Base-by-base conservation (phyloP, 2,329 filamentous ascomycete species). In the Ophiosphaerella korrae region DNA sequence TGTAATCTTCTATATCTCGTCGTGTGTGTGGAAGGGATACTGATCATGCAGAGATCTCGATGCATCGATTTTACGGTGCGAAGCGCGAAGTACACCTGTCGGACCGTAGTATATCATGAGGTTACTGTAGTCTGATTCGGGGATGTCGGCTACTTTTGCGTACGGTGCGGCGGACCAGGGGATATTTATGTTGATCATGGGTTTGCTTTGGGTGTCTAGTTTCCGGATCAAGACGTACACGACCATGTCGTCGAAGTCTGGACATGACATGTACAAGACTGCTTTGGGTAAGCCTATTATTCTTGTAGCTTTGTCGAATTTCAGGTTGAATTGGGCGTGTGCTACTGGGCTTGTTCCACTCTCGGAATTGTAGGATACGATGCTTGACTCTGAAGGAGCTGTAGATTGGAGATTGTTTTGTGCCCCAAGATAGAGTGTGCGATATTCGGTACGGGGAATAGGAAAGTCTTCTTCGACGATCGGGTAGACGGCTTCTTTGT, bases 221-320 rank as follows among this genome's bases (percentile, higher is more conserved):
- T 64, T 64, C 40, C 59, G 51, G 33, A 64, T 45, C 8, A 59
- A 34, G 7, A 64, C 50, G 34, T 49, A 47, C 3, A 62, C 57
- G 21, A 55, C 73, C 51, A 81, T 73, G 50, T 81, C 80, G 42
- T 81, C 71, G 12, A 66, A 61, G 11, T 73, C 69, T 2, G 66
- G 59, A 48, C 71, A 76, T 0, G 75, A 78, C 66, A 81, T 75
- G 63, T 78, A 79, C 0, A 82, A 61, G 0, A 76, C 61, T 0
- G 77, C 77, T 57, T 81, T 81, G 7, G 79, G 72, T 0, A 78
- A 62, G 1, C 79, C 80, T n/a, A 79, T 73, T 1, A 82, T 57
- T 3, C 73, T 64, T 0, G 75, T 73, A 1, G 63, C 58, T 35
- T 75, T 63, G 2, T 61, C 14, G 50, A 82, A 81, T 8, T 21